These are phyloP conservation scores for Oryza meridionalis DNA, from an alignment of 176 grass and related monocot genomes.

Conservation along the genomic window DNA sequence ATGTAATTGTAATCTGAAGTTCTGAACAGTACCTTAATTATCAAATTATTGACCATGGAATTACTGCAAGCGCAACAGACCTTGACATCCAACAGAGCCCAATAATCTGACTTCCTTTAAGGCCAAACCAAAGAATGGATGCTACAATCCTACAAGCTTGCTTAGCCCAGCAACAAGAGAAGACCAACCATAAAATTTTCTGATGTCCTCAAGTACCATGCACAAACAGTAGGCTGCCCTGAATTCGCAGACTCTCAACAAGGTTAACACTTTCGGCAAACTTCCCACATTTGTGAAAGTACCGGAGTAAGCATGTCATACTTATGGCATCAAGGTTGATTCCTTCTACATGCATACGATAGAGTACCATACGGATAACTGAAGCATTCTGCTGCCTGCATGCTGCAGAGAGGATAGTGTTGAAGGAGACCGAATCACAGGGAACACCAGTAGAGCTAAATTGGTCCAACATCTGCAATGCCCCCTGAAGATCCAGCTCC, in stretches of 20 bases:
- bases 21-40: conserved; percentile 71
- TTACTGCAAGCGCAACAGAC: conserved; percentile 71
- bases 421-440: conserved; percentile 34
- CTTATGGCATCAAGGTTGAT: conserved; percentile 29
- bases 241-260: not conserved
- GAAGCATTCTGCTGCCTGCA: conserved; percentile 36
- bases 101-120: conserved; percentile 56
- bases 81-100: conserved; percentile 51
- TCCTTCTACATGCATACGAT: conserved; percentile 32
- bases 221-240: not conserved
- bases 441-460: conserved; percentile 1
- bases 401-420: conserved; percentile 31
- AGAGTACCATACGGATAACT: conserved; percentile 33
- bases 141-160: not conserved
- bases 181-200: not conserved
- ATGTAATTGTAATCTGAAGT: conserved; percentile 7
- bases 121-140: not conserved
- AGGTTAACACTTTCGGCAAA: conserved; percentile 24
- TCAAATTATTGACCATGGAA: conserved; percentile 45
- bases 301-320: conserved; percentile 37
- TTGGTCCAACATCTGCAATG: conserved; percentile 6
- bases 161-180: not conserved
- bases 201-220: not conserved
- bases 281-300: conserved; percentile 24
- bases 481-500: conserved; percentile 15